Conservation (phyloP, 1,284 basidiomycete genomes). For the Inonotus obliquus region DNA sequence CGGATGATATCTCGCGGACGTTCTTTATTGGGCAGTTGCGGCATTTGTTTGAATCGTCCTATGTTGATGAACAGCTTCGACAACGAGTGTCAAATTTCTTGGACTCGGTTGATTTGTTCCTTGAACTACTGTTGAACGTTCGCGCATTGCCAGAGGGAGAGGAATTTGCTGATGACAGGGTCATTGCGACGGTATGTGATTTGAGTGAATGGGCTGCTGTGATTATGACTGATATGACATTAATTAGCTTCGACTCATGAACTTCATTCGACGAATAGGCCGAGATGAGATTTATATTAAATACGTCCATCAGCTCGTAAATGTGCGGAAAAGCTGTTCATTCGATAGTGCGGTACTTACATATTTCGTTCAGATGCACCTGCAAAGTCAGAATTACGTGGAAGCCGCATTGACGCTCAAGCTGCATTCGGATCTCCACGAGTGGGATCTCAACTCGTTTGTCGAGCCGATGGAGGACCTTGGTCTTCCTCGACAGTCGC, state of each 20-base stretch:
- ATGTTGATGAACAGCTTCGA: slow-evolving; percentile 76
- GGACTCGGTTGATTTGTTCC: slow-evolving; percentile 88
- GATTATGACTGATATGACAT: not conserved
- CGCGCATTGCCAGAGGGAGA: slow-evolving; percentile 93
- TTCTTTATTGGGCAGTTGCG: slow-evolving; percentile 95
- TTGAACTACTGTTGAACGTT: slow-evolving; percentile 88
- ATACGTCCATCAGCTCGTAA: slow-evolving; percentile 92
- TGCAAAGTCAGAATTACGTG: slow-evolving; percentile 84
- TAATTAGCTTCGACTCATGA: slow-evolving; percentile 79
- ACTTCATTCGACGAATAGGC: slow-evolving; percentile 83
- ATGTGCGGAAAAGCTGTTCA: slow-evolving; percentile 45
- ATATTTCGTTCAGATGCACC: slow-evolving; percentile 57
- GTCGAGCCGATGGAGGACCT: slow-evolving; percentile 85
- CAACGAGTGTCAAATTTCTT: slow-evolving; percentile 80
- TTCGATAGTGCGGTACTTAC: not conserved
- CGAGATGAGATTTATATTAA: slow-evolving; percentile 89
- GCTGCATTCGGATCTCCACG: slow-evolving; percentile 89
- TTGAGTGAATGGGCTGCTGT: not conserved
- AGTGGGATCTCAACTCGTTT: slow-evolving; percentile 80
- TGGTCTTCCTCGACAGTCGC: slow-evolving; percentile 85
- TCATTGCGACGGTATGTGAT: slow-evolving; percentile 73
- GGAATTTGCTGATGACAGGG: slow-evolving; percentile 90
- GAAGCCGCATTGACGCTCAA: slow-evolving; percentile 92
- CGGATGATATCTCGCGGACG: slow-evolving; percentile 84
- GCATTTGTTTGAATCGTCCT: slow-evolving; percentile 78